Conservation (phyloP, 1,284 basidiomycete species). For the Takashimella tepidaria region DNA sequence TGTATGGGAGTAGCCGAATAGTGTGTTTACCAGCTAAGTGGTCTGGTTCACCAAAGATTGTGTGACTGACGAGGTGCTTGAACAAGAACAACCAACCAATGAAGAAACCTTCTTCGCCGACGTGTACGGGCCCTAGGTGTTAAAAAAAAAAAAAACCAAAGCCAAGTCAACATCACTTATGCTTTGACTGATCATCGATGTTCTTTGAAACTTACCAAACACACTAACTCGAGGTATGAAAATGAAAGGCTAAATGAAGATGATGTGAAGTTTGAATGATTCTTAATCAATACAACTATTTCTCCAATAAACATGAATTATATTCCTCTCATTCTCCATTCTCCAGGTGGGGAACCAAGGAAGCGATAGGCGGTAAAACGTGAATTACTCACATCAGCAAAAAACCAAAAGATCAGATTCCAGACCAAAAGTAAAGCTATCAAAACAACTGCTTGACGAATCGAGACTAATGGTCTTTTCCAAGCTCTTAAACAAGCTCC, state of each 20-base stretch:
- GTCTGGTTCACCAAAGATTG: constrained; percentile 18
- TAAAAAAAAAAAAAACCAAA: background rate
- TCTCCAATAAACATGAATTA: background rate
- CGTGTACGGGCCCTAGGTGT: constrained; percentile 12
- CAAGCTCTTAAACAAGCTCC: constrained; percentile 25
- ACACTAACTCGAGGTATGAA: constrained; percentile 30
- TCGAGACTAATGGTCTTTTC: constrained; percentile 22
- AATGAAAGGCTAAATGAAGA: constrained; percentile 18
- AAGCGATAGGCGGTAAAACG: too few species aligned
- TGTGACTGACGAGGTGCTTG: constrained; percentile 1
- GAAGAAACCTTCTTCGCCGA: constrained; percentile 19
- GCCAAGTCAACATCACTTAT: background rate
- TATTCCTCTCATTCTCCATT: too few species aligned
- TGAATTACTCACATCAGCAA: constrained; percentile 32
- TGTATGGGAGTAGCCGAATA: constrained; percentile 40
- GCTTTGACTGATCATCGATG: background rate
- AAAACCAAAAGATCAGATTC: constrained; percentile 36
- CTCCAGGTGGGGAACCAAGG: too few species aligned
- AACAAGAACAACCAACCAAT: constrained; percentile 11
- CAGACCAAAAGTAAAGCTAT: constrained; percentile 13
- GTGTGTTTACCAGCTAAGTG: constrained; percentile 42
- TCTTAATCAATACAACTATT: background rate
- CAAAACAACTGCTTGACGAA: constrained; percentile 17
- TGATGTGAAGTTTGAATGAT: background rate
- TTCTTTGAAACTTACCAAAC: constrained; percentile 19